Percentiles rank a stretch among this genome's conserved stretches.
These are phyloP conservation scores for Lipomyces spencermartinsiae DNA, from an alignment of 805 yeast species.

Conservation along the genomic window DNA sequence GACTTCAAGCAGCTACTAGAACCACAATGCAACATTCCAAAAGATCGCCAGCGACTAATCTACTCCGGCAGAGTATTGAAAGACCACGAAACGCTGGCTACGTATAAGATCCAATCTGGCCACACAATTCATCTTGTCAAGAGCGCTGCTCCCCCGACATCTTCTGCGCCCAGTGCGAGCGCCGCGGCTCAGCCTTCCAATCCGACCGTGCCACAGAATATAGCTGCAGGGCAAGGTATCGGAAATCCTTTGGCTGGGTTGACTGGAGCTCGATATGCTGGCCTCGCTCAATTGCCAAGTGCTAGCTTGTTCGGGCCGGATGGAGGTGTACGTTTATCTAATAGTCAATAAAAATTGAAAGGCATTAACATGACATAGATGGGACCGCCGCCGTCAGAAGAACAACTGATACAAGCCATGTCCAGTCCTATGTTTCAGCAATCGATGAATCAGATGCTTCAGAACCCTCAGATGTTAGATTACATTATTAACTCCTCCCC, in stretches of 20 bases:
- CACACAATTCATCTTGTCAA: constrained; percentile 90
- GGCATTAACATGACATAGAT: constrained; percentile 45
- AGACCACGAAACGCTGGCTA: constrained; percentile 73
- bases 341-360: neutral
- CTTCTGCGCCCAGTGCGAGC: constrained; percentile 45
- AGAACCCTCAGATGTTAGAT: constrained; percentile 88
- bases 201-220: constrained; percentile 67
- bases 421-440: constrained; percentile 82
- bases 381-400: constrained; percentile 77
- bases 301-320: constrained; percentile 93
- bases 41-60: constrained; percentile 83
- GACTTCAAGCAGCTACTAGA: constrained; percentile 74
- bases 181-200: constrained; percentile 40
- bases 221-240: constrained; percentile 87
- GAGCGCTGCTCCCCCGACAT: constrained; percentile 62
- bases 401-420: constrained; percentile 76
- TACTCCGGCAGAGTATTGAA: constrained; percentile 94
- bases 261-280: constrained; percentile 96
- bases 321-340: constrained; percentile 61
- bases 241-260: constrained; percentile 90
- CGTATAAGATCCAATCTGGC: constrained; percentile 83
- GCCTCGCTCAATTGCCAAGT: constrained; percentile 84
- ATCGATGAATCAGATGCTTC: constrained; percentile 78
- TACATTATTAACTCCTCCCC: constrained; percentile 82
- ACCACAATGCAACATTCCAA: constrained; percentile 67